Evolutionary conservation across 129 eudicot genomes (phyloP).

Genomic region (Cynara cardunculus): DNA sequence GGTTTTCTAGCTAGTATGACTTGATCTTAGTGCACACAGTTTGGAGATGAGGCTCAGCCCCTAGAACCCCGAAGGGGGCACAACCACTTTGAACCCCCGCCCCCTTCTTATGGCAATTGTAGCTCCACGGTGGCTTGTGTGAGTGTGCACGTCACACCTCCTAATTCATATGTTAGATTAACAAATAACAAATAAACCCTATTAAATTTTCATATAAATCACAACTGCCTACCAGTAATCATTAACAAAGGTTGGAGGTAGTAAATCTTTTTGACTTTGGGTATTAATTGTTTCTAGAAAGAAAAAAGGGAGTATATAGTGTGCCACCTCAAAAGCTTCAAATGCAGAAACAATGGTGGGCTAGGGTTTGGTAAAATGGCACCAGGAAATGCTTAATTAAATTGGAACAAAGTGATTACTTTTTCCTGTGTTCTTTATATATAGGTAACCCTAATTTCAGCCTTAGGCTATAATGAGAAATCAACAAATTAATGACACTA

Average conservation of each 20-base stretch:
- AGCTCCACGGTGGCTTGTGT: background rate
- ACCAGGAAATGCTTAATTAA: slow-evolving; percentile 15
- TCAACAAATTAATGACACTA: background rate
- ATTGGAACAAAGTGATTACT: slow-evolving; percentile 6
- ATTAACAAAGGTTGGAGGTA: background rate
- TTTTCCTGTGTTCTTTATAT: slow-evolving; percentile 18
- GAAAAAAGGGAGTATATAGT: background rate
- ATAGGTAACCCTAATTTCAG: slow-evolving; percentile 27
- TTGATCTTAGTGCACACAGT: no score
- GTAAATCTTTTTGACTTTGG: slow-evolving; percentile 22
- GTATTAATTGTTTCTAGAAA: background rate
- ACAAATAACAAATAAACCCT: background rate
- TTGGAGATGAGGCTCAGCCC: no score
- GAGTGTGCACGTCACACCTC: background rate
- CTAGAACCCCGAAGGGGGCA: no score
- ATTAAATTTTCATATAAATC: background rate
- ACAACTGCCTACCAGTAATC: background rate
- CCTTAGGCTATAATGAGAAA: slow-evolving; percentile 19
- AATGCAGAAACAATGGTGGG: slow-evolving; percentile 24
- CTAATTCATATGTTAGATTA: background rate
- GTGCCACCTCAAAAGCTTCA: slow-evolving; percentile 26
- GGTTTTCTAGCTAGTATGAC: background rate
- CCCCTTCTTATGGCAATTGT: background rate
- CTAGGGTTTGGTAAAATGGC: slow-evolving; percentile 35
- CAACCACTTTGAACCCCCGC: background rate